Evolutionary conservation across 1,139 yeast genomes (phyloP).

Genomic region (Suhomyces atakaporum): DNA sequence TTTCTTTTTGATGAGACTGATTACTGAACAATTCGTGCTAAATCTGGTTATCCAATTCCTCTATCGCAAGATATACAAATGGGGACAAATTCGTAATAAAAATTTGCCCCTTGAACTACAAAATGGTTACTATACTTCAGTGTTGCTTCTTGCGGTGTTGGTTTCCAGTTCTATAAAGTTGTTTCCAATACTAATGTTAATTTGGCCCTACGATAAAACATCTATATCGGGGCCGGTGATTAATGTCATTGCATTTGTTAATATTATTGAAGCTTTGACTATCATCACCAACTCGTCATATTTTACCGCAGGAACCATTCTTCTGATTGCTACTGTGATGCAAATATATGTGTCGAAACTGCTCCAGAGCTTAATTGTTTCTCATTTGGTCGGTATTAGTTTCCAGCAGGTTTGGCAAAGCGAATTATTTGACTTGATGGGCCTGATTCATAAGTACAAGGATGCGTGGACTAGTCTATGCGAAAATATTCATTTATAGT

Average conservation of each 20-base stretch:
- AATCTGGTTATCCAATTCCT: constrained; percentile 52
- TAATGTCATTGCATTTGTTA: constrained; percentile 57
- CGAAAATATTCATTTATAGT: background rate
- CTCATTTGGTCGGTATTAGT: constrained; percentile 10
- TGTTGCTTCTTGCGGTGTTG: constrained; percentile 66
- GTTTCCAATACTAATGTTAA: constrained; percentile 90
- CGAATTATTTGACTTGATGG: constrained; percentile 9
- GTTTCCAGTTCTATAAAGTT: constrained; percentile 78
- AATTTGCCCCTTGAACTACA: constrained; percentile 22
- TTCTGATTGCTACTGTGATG: constrained; percentile 12
- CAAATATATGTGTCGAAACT: constrained; percentile 12
- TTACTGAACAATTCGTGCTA: constrained; percentile 56
- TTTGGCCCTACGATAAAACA: constrained; percentile 89
- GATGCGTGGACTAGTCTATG: constrained; percentile 3
- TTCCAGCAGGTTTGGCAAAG: constrained; percentile 8
- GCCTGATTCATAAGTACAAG: constrained; percentile 4
- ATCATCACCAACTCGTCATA: constrained; percentile 53
- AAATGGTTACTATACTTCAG: constrained; percentile 30
- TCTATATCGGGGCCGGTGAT: constrained; percentile 64
- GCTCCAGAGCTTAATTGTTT: constrained; percentile 12
- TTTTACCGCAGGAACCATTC: constrained; percentile 28
- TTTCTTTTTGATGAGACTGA: constrained; percentile 63
- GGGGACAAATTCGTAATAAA: constrained; percentile 26
- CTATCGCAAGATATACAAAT: constrained; percentile 35
- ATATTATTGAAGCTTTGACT: constrained; percentile 64